phyloP scores from a whole-genome alignment of 2,329 filamentous ascomycete species.

The Penicillium sp. region DNA sequence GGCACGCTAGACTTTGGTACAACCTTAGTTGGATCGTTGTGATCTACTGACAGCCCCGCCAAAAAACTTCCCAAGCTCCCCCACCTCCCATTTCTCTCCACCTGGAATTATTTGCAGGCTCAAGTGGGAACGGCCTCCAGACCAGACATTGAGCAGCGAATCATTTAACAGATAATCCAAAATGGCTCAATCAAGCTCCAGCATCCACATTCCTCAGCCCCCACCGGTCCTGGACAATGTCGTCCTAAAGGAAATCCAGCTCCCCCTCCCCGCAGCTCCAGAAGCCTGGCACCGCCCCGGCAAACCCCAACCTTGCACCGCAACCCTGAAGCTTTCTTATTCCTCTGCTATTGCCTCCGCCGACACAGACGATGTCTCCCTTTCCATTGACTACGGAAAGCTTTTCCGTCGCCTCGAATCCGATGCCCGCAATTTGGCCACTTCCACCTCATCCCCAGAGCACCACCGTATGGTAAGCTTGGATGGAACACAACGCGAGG shows the following conservation, averaged over 20 bases:
- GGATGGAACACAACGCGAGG: slow-evolving; percentile 29
- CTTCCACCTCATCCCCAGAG: slow-evolving; percentile 16
- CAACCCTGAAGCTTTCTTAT: slow-evolving; percentile 45
- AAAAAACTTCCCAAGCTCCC: slow-evolving; percentile 18
- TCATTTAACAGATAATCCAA: not conserved
- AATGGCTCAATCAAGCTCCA: slow-evolving; percentile 24
- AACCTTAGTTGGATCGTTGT: slow-evolving; percentile 11
- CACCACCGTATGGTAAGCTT: slow-evolving; percentile 28
- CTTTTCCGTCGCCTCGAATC: slow-evolving; percentile 44
- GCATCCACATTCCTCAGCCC: not conserved
- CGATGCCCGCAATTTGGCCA: slow-evolving; percentile 32
- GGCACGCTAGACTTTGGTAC: not conserved
- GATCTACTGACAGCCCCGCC: slow-evolving; percentile 20
- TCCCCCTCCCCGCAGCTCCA: slow-evolving; percentile 44
- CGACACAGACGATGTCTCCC: slow-evolving; percentile 44
- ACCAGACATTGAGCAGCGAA: not conserved
- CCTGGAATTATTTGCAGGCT: not conserved
- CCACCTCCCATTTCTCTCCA: not conserved
- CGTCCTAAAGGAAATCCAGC: slow-evolving; percentile 44
- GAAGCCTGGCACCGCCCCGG: slow-evolving; percentile 48
- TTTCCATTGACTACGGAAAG: slow-evolving; percentile 50
- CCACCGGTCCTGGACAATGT: slow-evolving; percentile 37
- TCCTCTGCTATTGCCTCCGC: slow-evolving; percentile 43
- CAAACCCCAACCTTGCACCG: slow-evolving; percentile 47
- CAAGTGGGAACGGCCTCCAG: not conserved